Evolutionary conservation across 176 grass and related monocot species (phyloP).

Genomic region (Rhynchospora tenuis): DNA sequence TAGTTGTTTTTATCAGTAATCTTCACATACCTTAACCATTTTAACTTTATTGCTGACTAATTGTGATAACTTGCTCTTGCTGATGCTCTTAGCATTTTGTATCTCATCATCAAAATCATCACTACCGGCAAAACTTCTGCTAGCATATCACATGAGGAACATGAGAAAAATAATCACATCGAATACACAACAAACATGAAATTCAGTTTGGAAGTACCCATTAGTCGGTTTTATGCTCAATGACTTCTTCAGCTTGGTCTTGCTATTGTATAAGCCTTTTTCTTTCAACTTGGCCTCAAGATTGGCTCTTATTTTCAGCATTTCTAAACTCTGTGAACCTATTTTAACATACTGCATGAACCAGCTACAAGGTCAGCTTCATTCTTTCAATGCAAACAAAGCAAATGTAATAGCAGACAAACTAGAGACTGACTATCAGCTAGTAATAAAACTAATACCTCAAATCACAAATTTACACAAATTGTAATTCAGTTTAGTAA

Average conservation of each 20-base stretch:
- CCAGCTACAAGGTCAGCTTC: constrained; percentile 11
- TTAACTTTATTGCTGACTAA: constrained; percentile 39
- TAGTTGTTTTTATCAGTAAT: neutral
- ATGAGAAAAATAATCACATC: constrained; percentile 28
- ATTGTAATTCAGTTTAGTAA: neutral
- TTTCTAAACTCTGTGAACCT: constrained; percentile 61
- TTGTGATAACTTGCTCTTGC: constrained; percentile 37
- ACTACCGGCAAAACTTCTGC: constrained; percentile 37
- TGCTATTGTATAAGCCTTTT: constrained; percentile 66
- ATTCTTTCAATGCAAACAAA: neutral
- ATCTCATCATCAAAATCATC: constrained; percentile 92
- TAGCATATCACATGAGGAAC: constrained; percentile 19
- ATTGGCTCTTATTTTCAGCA: constrained; percentile 86
- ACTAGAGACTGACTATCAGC: neutral
- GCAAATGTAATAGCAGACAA: neutral
- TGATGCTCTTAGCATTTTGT: constrained; percentile 33
- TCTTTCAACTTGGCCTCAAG: constrained; percentile 83
- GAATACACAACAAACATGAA: constrained; percentile 5
- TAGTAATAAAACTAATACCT: neutral
- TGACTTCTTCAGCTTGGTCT: constrained; percentile 34
- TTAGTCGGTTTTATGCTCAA: constrained; percentile 41
- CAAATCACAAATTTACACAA: neutral
- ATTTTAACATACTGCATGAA: constrained; percentile 42
- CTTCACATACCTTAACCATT: constrained; percentile 61
- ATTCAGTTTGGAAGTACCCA: constrained; percentile 27